These are phyloP conservation scores for Coniochaeta sp. DNA, from an alignment of 2,329 filamentous ascomycete genomes.

Conservation along the genomic window DNA sequence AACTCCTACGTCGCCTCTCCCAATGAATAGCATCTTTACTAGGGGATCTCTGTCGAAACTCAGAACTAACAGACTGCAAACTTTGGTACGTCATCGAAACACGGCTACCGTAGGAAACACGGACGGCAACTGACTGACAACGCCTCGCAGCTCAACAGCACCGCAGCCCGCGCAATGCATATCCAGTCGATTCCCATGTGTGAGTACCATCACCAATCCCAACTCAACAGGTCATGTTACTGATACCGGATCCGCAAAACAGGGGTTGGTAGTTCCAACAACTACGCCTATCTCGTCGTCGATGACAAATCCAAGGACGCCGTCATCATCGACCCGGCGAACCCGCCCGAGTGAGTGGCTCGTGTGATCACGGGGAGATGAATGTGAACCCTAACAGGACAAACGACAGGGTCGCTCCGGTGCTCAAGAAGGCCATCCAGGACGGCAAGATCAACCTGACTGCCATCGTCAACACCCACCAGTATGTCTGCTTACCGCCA, in stretches of 20 bases:
- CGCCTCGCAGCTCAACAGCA: slow-evolving; percentile 21
- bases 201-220: slow-evolving; percentile 46
- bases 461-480: slow-evolving; percentile 93
- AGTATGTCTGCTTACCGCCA: slow-evolving; percentile 53
- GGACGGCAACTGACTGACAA: not conserved
- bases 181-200: slow-evolving; percentile 86
- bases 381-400: not conserved
- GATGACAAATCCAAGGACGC: slow-evolving; percentile 74
- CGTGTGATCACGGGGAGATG: slow-evolving; percentile 5
- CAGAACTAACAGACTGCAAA: not conserved
- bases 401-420: slow-evolving; percentile 49
- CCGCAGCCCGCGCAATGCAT: slow-evolving; percentile 69
- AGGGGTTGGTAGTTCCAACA: slow-evolving; percentile 75
- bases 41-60: not conserved
- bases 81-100: not conserved
- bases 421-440: slow-evolving; percentile 67
- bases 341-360: slow-evolving; percentile 62
- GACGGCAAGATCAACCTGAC: slow-evolving; percentile 72
- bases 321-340: slow-evolving; percentile 73
- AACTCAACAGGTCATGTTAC: no score
- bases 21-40: not conserved
- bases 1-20: not conserved
- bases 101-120: not conserved
- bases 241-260: not conserved
- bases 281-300: slow-evolving; percentile 78